Evolutionary conservation across 2,329 filamentous ascomycete genomes (phyloP), one percentile per base, ranked within the genome.

Genomic region (Calonectria crousiana): DNA sequence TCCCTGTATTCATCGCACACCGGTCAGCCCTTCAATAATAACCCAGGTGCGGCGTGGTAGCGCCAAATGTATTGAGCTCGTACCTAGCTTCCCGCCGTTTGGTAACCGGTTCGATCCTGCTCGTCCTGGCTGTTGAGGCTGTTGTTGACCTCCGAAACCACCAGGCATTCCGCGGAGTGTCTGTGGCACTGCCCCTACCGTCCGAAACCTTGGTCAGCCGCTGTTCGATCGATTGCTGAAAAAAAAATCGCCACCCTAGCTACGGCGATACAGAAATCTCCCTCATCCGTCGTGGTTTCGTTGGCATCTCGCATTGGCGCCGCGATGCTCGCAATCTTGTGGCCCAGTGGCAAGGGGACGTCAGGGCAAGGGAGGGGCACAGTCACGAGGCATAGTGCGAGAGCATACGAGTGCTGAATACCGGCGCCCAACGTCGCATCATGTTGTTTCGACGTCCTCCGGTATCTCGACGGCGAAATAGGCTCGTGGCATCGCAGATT

Each of bases 31-130:
- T 72, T 72, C 67, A 44, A 60, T 58, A 51, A 32, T 26, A 51
- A 64, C 64, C 72, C 32, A n/a, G 64, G 70, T 67, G 62, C 68
- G 34, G 65, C 70, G 20, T 51, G 23, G 18, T 32, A 52, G 53
- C 20, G 53, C 53, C 71, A 73, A 73, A 56, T 44, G 26, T 2
- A n/a, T 41, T 62, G 41, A 65, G 53, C 62, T 38, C 79, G 65
- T 83, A 93, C 92, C 90, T 88, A 92, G 84, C 84, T 93, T 93
- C 70, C 91, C 91, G 69, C 91, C 91, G 79, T 92, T 92, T 72
- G 91, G 91, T 88, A 93, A 86, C 81, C 92, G 89, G 83, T 84
- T 90, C 69, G 91, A 88, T 52, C 89, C 89, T 76, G 87, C 86
- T 81, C 92, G 88, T 70, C 86, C 89, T 77, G 77, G 81, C 75